Evolutionary conservation across 2,329 filamentous ascomycete species (phyloP).

Genomic region (Pezicula neosporulosa): DNA sequence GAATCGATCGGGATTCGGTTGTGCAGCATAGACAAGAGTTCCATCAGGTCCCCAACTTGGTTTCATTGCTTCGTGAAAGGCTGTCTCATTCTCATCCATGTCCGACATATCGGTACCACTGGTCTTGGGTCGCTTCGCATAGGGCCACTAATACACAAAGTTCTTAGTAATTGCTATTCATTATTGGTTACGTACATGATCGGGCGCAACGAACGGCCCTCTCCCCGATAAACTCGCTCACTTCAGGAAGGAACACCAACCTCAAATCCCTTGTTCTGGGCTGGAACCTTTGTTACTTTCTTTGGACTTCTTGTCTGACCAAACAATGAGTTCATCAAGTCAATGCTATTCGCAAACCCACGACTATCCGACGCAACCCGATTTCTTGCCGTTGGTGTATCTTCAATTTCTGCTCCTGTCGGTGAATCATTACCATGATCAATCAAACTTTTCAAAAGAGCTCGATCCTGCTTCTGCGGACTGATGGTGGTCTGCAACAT

Average conservation of each 20-base stretch:
- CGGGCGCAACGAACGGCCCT: constrained; percentile 26
- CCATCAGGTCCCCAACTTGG: constrained; percentile 77
- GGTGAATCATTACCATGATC: constrained; percentile 31
- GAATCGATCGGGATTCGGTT: constrained; percentile 33
- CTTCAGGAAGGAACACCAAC: constrained; percentile 63
- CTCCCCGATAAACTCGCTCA: constrained; percentile 14
- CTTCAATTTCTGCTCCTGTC: constrained; percentile 44
- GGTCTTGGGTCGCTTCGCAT: constrained; percentile 73
- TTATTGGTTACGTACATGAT: constrained; percentile 31
- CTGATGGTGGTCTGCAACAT: constrained; percentile 93
- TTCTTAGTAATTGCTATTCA: constrained; percentile 42
- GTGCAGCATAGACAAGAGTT: constrained; percentile 62
- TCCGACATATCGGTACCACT: constrained; percentile 57
- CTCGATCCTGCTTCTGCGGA: constrained; percentile 87
- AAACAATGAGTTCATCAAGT: constrained; percentile 94
- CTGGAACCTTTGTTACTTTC: constrained; percentile 49
- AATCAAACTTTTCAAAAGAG: constrained; percentile 55
- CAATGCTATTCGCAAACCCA: constrained; percentile 84
- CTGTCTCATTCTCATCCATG: constrained; percentile 60
- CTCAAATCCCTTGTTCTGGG: constrained; percentile 74
- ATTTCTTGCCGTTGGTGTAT: constrained; percentile 34
- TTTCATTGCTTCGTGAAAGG: constrained; percentile 70
- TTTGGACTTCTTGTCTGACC: constrained; percentile 62
- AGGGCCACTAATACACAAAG: constrained; percentile 69
- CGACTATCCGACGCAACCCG: constrained; percentile 38